Evolutionary conservation across 1,284 basidiomycete species (phyloP).

Genomic region (Dichomitus squalens): DNA sequence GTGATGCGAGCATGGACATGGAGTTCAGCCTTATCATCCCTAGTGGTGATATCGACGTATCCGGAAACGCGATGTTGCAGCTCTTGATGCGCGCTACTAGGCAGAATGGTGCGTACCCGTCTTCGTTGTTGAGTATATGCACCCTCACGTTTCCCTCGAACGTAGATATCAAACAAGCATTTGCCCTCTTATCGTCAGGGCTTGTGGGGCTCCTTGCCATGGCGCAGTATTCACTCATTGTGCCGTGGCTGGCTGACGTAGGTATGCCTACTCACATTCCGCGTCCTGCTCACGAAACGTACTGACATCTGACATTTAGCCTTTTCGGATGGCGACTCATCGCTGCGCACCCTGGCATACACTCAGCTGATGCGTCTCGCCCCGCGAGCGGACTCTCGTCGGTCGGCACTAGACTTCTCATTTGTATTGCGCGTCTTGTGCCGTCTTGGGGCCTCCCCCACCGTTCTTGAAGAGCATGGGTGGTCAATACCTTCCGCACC

Average conservation of each 20-base stretch:
- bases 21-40: slow-evolving; percentile 14
- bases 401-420: slow-evolving; percentile 6
- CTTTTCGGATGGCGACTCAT: slow-evolving; percentile 6
- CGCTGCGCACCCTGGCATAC: slow-evolving; percentile 11
- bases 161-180: slow-evolving; percentile 43
- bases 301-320: background rate
- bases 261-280: slow-evolving; percentile 14
- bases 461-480: slow-evolving; percentile 14
- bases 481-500: background rate
- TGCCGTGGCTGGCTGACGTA: slow-evolving; percentile 30
- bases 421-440: slow-evolving; percentile 15
- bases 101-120: slow-evolving; percentile 39
- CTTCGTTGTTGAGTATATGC: background rate
- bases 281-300: background rate
- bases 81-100: slow-evolving; percentile 38
- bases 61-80: slow-evolving; percentile 14
- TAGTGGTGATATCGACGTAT: slow-evolving; percentile 4
- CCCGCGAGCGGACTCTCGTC: background rate
- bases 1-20: slow-evolving; percentile 16
- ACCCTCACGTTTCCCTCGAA: background rate
- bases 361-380: slow-evolving; percentile 14
- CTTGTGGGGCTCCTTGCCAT: slow-evolving; percentile 16
- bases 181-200: slow-evolving; percentile 40
- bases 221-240: slow-evolving; percentile 10
- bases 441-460: slow-evolving; percentile 24